Evolutionary conservation across 495 filamentous ascomycete genomes (phyloP).

Genomic region (Gamarada debralockiae): DNA sequence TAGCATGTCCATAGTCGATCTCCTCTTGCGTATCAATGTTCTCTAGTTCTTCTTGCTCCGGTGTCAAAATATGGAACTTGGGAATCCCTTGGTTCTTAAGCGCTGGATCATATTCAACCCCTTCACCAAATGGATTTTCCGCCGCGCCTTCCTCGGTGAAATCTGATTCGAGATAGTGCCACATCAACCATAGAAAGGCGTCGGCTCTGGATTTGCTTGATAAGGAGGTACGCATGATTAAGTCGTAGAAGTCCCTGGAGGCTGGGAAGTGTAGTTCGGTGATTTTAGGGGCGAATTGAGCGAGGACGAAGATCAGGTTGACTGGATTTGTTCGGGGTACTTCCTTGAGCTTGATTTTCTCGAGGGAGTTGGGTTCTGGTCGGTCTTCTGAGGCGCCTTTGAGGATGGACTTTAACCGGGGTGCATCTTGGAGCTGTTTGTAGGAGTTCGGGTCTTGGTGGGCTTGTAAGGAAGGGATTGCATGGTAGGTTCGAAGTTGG

Average conservation of each 20-base stretch:
- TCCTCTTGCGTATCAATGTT: slow-evolving; percentile 91
- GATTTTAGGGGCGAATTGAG: slow-evolving; percentile 84
- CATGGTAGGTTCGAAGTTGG: slow-evolving; percentile 95
- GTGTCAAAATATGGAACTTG: slow-evolving; percentile 67
- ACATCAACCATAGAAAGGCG: slow-evolving; percentile 97
- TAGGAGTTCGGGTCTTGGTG: slow-evolving; percentile 93
- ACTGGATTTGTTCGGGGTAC: slow-evolving; percentile 93
- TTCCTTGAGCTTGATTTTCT: slow-evolving; percentile 64
- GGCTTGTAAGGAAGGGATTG: slow-evolving; percentile 93
- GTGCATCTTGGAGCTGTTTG: slow-evolving; percentile 96
- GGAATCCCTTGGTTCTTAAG: slow-evolving; percentile 77
- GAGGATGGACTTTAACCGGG: slow-evolving; percentile 91
- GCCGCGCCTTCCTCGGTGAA: slow-evolving; percentile 78
- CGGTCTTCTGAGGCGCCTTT: slow-evolving; percentile 95
- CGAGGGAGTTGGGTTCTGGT: slow-evolving; percentile 79
- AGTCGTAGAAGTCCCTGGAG: slow-evolving; percentile 87
- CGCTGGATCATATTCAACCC: slow-evolving; percentile 58
- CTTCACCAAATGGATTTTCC: slow-evolving; percentile 86
- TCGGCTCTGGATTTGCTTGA: slow-evolving; percentile 80
- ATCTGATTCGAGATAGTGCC: slow-evolving; percentile 98
- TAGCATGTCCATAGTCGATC: slow-evolving; percentile 78
- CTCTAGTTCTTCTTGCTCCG: slow-evolving; percentile 73
- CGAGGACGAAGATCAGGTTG: slow-evolving; percentile 93
- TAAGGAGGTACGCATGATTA: slow-evolving; percentile 84
- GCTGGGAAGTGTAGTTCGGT: slow-evolving; percentile 90